These are phyloP conservation scores for Aspergillus piperis DNA, from an alignment of 2,329 filamentous ascomycete species.

Conservation along the genomic window DNA sequence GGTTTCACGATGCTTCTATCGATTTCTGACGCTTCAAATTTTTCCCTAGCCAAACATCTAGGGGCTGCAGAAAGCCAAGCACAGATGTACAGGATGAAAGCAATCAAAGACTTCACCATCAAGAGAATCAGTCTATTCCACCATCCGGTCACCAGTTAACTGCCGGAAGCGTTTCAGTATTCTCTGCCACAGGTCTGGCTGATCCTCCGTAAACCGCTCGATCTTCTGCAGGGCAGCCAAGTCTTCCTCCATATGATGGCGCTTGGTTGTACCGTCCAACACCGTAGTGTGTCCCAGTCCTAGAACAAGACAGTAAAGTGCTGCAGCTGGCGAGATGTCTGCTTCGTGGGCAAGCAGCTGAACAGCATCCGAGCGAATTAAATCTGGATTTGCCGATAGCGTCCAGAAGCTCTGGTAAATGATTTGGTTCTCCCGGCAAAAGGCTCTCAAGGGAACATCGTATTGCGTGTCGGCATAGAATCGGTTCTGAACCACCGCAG, in stretches of 20 bases:
- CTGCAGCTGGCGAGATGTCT: constrained; percentile 48
- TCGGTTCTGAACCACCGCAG: constrained; percentile 72
- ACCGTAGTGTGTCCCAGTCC: constrained; percentile 53
- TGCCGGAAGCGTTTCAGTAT: constrained; percentile 53
- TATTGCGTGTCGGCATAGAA: constrained; percentile 64
- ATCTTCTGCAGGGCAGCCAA: constrained; percentile 47
- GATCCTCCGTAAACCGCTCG: constrained; percentile 45
- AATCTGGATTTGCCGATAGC: constrained; percentile 58
- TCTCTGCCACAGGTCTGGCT: constrained; percentile 53
- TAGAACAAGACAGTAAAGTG: constrained; percentile 60
- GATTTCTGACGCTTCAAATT: neutral
- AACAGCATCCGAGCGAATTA: constrained; percentile 54
- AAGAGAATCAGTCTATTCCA: neutral
- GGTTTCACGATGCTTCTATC: neutral
- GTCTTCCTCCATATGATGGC: constrained; percentile 55
- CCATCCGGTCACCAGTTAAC: constrained; percentile 34
- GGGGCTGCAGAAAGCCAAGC: neutral
- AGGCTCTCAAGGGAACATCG: constrained; percentile 61
- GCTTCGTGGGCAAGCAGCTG: constrained; percentile 49
- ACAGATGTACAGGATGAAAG: neutral
- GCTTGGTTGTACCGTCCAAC: constrained; percentile 59
- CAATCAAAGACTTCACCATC: neutral
- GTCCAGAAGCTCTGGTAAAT: constrained; percentile 65
- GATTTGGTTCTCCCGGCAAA: constrained; percentile 55
- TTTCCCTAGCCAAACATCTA: constrained; percentile 1